A percentile compares a stretch with the other conserved stretches of the same genome.
These are phyloP conservation scores for Colletotrichum higginsianum DNA, from an alignment of 2,329 filamentous ascomycete genomes.

Conservation along the genomic window DNA sequence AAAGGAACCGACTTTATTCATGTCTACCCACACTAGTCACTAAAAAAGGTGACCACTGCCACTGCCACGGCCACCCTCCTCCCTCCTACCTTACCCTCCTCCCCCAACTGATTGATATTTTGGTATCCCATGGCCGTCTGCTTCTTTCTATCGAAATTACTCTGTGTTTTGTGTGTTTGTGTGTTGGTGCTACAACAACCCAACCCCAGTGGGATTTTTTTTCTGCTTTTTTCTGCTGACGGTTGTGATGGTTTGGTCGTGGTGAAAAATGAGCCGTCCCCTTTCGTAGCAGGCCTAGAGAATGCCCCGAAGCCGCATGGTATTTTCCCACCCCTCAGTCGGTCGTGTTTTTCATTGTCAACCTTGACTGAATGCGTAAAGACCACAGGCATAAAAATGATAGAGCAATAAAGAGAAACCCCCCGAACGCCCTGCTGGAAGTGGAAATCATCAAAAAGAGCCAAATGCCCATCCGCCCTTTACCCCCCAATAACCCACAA, in stretches of 20 bases:
- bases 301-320: slow-evolving; percentile 37
- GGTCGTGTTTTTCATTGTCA: slow-evolving; percentile 39
- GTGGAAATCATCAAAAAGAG: slow-evolving; percentile 39
- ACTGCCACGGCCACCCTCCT: not conserved
- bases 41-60: not conserved
- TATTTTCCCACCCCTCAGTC: slow-evolving; percentile 42
- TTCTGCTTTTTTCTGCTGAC: slow-evolving; percentile 21
- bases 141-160: slow-evolving; percentile 39
- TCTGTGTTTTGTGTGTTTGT: slow-evolving; percentile 14
- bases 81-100: not conserved
- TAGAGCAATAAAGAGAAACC: slow-evolving; percentile 18
- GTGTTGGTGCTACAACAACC: slow-evolving; percentile 40
- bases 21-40: no score
- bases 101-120: not conserved
- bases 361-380: slow-evolving; percentile 38
- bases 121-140: slow-evolving; percentile 18
- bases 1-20: not conserved
- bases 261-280: slow-evolving; percentile 27
- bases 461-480: slow-evolving; percentile 24
- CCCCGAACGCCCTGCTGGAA: slow-evolving; percentile 41
- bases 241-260: slow-evolving; percentile 24
- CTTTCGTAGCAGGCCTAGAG: slow-evolving; percentile 37
- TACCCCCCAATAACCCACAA: slow-evolving; percentile 16
- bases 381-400: slow-evolving; percentile 11
- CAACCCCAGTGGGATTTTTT: slow-evolving; percentile 18